Percentiles rank a stretch among this genome's conserved stretches.
phyloP scores from a whole-genome alignment of 2,329 filamentous ascomycete genomes.

The Hyphodiscus sp. region DNA sequence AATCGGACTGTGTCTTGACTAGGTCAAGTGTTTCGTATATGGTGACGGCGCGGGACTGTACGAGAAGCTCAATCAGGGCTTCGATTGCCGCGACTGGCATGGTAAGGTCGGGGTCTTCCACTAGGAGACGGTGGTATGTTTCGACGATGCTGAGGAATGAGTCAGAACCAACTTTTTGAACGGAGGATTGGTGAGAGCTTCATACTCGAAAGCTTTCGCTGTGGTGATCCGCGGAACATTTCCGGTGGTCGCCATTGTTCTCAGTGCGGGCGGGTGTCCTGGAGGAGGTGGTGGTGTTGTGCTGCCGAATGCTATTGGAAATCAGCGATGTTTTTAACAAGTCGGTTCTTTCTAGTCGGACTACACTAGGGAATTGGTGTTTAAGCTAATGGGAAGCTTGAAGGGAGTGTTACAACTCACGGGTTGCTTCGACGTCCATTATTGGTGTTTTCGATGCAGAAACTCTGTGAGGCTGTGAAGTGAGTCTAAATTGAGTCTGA shows the following conservation, averaged over 20 bases:
- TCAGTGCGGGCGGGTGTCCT: conserved; percentile 24
- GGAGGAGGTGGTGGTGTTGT: conserved; percentile 26
- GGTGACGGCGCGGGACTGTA: conserved; percentile 72
- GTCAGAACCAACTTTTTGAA: conserved; percentile 16
- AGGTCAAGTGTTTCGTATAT: conserved; percentile 91
- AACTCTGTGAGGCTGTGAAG: too few species aligned
- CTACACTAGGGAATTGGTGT: conserved; percentile 1
- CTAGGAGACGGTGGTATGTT: conserved; percentile 58
- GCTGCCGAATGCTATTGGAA: conserved; percentile 16
- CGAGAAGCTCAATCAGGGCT: conserved; percentile 79
- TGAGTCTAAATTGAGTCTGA: not conserved
- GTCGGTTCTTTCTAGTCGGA: conserved; percentile 5
- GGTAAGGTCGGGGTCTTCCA: conserved; percentile 73
- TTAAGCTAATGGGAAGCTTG: not conserved
- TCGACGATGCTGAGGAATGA: conserved; percentile 45
- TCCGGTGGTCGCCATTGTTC: conserved; percentile 26
- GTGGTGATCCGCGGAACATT: conserved; percentile 19
- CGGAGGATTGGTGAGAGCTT: not conserved
- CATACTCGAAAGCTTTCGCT: conserved; percentile 26
- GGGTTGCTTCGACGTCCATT: not conserved
- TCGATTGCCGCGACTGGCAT: conserved; percentile 96
- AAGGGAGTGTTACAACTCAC: not conserved
- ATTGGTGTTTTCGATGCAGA: not conserved
- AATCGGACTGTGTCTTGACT: conserved; percentile 68
- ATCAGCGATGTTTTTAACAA: not conserved